Conservation (phyloP, 139 green algal genomes). For the Yamagishiella unicocca region DNA sequence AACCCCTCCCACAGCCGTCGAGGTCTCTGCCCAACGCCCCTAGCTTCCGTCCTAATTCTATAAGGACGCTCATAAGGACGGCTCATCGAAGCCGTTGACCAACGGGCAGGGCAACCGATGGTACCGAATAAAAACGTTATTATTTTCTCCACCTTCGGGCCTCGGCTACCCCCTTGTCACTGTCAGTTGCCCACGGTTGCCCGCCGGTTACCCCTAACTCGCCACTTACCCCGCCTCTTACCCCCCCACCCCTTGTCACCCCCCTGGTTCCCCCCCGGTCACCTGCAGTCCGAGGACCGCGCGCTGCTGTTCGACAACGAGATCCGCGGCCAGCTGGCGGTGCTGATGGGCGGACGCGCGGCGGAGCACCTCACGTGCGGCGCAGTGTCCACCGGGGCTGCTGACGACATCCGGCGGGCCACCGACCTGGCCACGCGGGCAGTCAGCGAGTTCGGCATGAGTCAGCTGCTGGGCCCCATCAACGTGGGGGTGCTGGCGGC, state of each 20-base stretch:
- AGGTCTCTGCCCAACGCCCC: too few species aligned
- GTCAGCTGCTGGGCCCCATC: slow-evolving; percentile 79
- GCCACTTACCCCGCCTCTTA: not conserved
- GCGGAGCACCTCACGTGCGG: slow-evolving; percentile 87
- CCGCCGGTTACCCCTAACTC: not conserved
- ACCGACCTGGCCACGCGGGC: slow-evolving; percentile 87
- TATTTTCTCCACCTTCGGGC: too few species aligned
- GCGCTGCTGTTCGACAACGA: slow-evolving; percentile 92
- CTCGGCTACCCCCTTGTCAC: too few species aligned
- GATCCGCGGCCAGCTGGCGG: slow-evolving; percentile 88
- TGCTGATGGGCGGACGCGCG: slow-evolving; percentile 91
- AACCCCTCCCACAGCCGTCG: too few species aligned
- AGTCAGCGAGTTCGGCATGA: slow-evolving; percentile 85
- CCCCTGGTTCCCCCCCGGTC: slow-evolving; percentile 54
- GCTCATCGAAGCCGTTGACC: too few species aligned
- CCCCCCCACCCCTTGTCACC: not conserved
- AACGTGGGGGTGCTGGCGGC: slow-evolving; percentile 77
- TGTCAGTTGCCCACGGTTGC: too few species aligned
- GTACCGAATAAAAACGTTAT: too few species aligned
- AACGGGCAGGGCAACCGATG: too few species aligned
- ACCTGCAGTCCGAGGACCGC: slow-evolving; percentile 78
- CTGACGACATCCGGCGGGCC: slow-evolving; percentile 92
- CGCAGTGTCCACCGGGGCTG: slow-evolving; percentile 68
- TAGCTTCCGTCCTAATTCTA: too few species aligned
- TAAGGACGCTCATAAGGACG: too few species aligned